These are phyloP conservation scores for Musa schizocarpa DNA, from an alignment of 176 grass and related monocot species.

Conservation along the genomic window DNA sequence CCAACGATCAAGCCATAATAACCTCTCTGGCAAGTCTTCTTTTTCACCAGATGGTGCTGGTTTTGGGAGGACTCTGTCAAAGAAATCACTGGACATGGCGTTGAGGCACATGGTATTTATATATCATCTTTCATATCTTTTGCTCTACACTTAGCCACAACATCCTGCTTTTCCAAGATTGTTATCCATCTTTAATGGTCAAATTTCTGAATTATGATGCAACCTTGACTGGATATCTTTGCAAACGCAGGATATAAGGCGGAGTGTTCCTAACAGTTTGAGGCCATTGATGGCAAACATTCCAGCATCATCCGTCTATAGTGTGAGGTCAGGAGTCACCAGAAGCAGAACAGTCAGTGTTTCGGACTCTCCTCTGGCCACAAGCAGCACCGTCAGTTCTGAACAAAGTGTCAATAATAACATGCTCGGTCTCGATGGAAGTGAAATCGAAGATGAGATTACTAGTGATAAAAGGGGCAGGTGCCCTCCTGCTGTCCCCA, in stretches of 20 bases:
- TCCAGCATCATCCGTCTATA: constrained; percentile 82
- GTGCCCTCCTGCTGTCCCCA: neutral
- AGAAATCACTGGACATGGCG: constrained; percentile 97
- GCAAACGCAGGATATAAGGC: constrained; percentile 69
- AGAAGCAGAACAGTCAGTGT: constrained; percentile 50
- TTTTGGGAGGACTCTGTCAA: constrained; percentile 77
- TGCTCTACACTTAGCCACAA: neutral
- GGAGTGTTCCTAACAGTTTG: constrained; percentile 91
- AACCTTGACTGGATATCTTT: neutral
- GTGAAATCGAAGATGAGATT: constrained; percentile 65
- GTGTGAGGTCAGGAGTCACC: constrained; percentile 51
- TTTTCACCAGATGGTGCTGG: constrained; percentile 72
- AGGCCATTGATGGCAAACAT: constrained; percentile 84
- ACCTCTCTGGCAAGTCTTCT: constrained; percentile 50
- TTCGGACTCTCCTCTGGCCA: constrained; percentile 74
- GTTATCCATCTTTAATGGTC: no score
- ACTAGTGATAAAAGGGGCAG: constrained; percentile 14
- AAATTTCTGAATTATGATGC: no score
- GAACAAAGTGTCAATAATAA: constrained; percentile 86
- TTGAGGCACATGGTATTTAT: constrained; percentile 84
- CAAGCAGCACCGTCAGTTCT: constrained; percentile 81
- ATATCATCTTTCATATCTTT: neutral
- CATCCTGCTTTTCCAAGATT: neutral
- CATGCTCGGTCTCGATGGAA: constrained; percentile 59
- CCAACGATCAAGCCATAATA: constrained; percentile 42